A percentile compares a stretch with the other conserved stretches of the same genome.
Conservation (phyloP, 208 protist genomes). For the Leishmania martiniquensis region DNA sequence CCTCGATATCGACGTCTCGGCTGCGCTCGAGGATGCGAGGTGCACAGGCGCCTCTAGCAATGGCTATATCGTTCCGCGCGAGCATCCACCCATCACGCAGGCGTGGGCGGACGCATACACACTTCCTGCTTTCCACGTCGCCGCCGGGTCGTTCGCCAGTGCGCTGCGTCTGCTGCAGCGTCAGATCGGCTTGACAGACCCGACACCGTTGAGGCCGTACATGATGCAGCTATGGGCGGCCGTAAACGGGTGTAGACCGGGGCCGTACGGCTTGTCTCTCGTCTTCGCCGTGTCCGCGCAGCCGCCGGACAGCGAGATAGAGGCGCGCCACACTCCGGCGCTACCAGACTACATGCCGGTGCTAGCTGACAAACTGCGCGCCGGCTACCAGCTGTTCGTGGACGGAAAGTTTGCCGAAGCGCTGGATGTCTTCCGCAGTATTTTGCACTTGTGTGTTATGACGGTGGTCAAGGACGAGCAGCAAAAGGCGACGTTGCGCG, state of each 20-base stretch:
- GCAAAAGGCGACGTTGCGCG: slow-evolving; percentile 47
- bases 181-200: slow-evolving; percentile 94
- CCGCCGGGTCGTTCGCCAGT: slow-evolving; percentile 94
- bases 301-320: slow-evolving; percentile 43
- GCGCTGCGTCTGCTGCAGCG: slow-evolving; percentile 91
- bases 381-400: slow-evolving; percentile 87
- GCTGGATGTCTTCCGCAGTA: slow-evolving; percentile 70
- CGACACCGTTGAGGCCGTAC: slow-evolving; percentile 82
- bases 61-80: slow-evolving; percentile 51
- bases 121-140: slow-evolving; percentile 93
- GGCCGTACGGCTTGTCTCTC: slow-evolving; percentile 38
- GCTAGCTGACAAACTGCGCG: slow-evolving; percentile 66
- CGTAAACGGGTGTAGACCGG: slow-evolving; percentile 65
- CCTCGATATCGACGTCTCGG: slow-evolving; percentile 70
- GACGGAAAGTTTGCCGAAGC: slow-evolving; percentile 94
- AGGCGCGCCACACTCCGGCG: slow-evolving; percentile 40
- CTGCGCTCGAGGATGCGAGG: slow-evolving; percentile 12
- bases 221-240: slow-evolving; percentile 89
- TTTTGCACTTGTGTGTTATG: slow-evolving; percentile 86
- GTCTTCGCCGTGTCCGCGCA: slow-evolving; percentile 46
- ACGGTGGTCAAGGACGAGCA: slow-evolving; percentile 73
- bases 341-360: slow-evolving; percentile 67
- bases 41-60: slow-evolving; percentile 11
- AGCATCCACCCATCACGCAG: slow-evolving; percentile 54
- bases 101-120: slow-evolving; percentile 88